A percentile compares a stretch with the other conserved stretches of the same genome.
Evolutionary conservation across 2,329 filamentous ascomycete species (phyloP).

Genomic region (Microdochium trichocladiopsis): DNA sequence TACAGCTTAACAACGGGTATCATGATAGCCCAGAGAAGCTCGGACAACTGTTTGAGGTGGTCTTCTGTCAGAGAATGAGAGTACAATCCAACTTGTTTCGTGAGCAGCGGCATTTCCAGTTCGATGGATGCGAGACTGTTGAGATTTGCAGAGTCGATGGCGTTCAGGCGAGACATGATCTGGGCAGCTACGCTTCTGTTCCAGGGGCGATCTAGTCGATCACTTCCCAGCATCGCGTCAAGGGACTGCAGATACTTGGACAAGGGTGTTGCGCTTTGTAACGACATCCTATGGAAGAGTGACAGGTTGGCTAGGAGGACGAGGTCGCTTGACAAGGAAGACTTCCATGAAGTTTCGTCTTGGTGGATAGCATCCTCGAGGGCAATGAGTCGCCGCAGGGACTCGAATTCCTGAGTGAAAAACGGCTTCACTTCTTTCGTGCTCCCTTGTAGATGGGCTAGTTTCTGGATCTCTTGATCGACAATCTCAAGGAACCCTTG

Average conservation of each 20-base stretch:
- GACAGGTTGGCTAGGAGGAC: conserved; percentile 40
- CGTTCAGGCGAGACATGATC: conserved; percentile 48
- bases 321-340: conserved; percentile 23
- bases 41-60: conserved; percentile 40
- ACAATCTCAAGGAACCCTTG: conserved; percentile 42
- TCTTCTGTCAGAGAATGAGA: conserved; percentile 41
- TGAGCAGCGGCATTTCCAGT: conserved; percentile 55
- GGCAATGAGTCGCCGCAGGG: conserved; percentile 43
- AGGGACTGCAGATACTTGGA: conserved; percentile 37
- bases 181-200: conserved; percentile 39
- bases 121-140: conserved; percentile 57
- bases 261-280: conserved; percentile 27
- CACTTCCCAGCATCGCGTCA: conserved; percentile 33
- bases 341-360: conserved; percentile 11
- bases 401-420: conserved; percentile 48
- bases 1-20: conserved; percentile 32
- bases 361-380: conserved; percentile 25
- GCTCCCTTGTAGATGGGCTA: conserved; percentile 39
- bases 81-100: conserved; percentile 43
- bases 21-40: conserved; percentile 38
- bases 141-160: conserved; percentile 45
- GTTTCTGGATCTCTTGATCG: conserved; percentile 39
- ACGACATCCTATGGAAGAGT: conserved; percentile 33
- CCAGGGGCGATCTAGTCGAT: conserved; percentile 20
- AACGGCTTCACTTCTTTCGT: conserved; percentile 37